Conservation (phyloP, 331 rosid genomes). For the Rhamnella rubrinervis region DNA sequence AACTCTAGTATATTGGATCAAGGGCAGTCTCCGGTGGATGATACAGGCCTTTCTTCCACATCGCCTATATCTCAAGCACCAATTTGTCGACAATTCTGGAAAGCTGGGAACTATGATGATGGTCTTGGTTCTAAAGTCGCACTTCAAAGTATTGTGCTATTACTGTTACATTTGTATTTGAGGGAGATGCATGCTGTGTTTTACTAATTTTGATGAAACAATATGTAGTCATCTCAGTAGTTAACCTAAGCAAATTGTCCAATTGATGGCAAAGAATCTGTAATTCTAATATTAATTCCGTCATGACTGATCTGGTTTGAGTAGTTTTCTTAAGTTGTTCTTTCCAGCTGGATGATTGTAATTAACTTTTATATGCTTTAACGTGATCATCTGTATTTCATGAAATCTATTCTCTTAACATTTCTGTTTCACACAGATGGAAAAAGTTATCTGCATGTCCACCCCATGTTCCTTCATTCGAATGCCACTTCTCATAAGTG, state of each 20-base stretch:
- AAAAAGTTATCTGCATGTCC: constrained; percentile 57
- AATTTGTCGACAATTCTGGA: constrained; percentile 71
- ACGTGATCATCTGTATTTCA: background rate
- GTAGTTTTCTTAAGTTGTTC: background rate
- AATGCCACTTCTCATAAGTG: constrained; percentile 96
- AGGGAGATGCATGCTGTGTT: constrained; percentile 7
- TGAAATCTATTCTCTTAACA: constrained; percentile 6
- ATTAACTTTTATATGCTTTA: background rate
- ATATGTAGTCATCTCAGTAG: background rate
- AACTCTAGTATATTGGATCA: constrained; percentile 62
- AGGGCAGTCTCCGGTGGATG: constrained; percentile 52
- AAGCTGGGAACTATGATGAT: constrained; percentile 61
- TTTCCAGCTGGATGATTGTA: background rate
- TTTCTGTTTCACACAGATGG: constrained; percentile 38
- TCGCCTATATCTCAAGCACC: constrained; percentile 53
- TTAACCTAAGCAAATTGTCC: background rate
- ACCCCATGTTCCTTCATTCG: constrained; percentile 85
- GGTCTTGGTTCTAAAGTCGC: constrained; percentile 37
- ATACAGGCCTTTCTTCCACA: constrained; percentile 44
- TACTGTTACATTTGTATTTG: constrained; percentile 20
- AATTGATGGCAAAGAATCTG: background rate
- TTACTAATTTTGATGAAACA: background rate
- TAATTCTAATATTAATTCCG: background rate
- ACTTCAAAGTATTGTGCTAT: constrained; percentile 51
- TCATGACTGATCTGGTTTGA: background rate